These are phyloP conservation scores for Coniella vitis DNA, from an alignment of 2,329 filamentous ascomycete species.

Conservation along the genomic window DNA sequence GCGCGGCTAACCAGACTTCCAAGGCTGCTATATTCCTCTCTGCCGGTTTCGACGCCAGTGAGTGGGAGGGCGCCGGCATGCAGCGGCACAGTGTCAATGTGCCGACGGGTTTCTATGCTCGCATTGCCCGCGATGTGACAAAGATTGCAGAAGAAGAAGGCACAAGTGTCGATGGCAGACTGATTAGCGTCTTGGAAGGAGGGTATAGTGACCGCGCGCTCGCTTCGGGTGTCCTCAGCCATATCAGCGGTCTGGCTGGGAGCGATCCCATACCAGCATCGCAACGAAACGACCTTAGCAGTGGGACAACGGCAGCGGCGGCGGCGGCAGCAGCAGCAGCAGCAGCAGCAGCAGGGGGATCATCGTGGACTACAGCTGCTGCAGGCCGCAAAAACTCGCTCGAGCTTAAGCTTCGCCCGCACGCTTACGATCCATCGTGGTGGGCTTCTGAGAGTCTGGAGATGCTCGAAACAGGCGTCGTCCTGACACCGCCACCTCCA, in stretches of 20 bases:
- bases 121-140: conserved; percentile 80
- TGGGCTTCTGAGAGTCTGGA: conserved; percentile 63
- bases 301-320: conserved; percentile 46
- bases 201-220: conserved; percentile 93
- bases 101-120: conserved; percentile 92
- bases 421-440: conserved; percentile 62
- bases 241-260: conserved; percentile 74
- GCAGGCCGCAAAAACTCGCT: conserved; percentile 26
- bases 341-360: conserved; percentile 35
- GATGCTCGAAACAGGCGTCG: conserved; percentile 57
- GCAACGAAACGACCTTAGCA: conserved; percentile 43
- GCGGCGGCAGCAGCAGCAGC: conserved; percentile 23
- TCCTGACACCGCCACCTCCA: conserved; percentile 40
- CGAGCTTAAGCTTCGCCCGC: conserved; percentile 25
- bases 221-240: conserved; percentile 81
- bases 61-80: conserved; percentile 90
- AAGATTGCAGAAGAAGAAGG: conserved; percentile 74
- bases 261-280: conserved; percentile 35
- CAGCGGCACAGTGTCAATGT: conserved; percentile 94
- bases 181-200: conserved; percentile 91
- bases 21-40: conserved; percentile 91
- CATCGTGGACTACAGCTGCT: too few relatives aligned
- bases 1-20: conserved; percentile 52
- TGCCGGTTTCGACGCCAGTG: conserved; percentile 93
- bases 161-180: conserved; percentile 69